These are phyloP conservation scores for Trametes villosa DNA, from an alignment of 768 basidiomycete genomes.

Conservation along the genomic window DNA sequence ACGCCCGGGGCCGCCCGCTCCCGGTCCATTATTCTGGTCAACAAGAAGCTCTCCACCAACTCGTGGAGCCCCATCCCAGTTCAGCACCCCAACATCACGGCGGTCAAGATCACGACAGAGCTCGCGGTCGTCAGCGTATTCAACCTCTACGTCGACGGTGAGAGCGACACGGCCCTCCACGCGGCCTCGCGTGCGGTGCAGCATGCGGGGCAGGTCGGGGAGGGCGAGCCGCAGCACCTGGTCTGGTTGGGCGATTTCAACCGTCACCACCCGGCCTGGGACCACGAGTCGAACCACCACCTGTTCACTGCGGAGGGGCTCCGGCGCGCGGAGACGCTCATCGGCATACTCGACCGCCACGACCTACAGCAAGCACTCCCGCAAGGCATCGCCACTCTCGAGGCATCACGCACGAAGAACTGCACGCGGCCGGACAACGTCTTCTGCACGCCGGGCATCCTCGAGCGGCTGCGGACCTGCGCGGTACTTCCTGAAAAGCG, in stretches of 20 bases:
- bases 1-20: background rate
- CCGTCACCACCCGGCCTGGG: constrained; percentile 31
- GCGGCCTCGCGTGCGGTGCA: constrained; percentile 7
- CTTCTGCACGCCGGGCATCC: too few relatives aligned
- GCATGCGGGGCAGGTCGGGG: too few relatives aligned
- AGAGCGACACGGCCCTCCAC: constrained; percentile 25
- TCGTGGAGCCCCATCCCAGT: constrained; percentile 15
- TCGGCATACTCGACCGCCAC: too few relatives aligned
- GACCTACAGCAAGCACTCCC: too few relatives aligned
- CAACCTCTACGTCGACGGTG: constrained; percentile 46
- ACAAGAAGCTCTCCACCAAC: constrained; percentile 13
- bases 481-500: too few relatives aligned
- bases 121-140: constrained; percentile 32
- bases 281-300: too few relatives aligned
- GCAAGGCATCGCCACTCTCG: too few relatives aligned
- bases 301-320: too few relatives aligned
- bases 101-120: constrained; percentile 26
- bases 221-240: constrained; percentile 15
- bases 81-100: constrained; percentile 33
- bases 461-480: too few relatives aligned
- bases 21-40: constrained; percentile 24
- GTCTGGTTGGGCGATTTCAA: constrained; percentile 36
- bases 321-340: too few relatives aligned
- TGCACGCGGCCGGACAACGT: too few relatives aligned
- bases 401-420: too few relatives aligned